Evolutionary conservation across 2,329 filamentous ascomycete species (phyloP), one percentile per base, ranked within the genome.

Genomic region (Phialophora tarda): DNA sequence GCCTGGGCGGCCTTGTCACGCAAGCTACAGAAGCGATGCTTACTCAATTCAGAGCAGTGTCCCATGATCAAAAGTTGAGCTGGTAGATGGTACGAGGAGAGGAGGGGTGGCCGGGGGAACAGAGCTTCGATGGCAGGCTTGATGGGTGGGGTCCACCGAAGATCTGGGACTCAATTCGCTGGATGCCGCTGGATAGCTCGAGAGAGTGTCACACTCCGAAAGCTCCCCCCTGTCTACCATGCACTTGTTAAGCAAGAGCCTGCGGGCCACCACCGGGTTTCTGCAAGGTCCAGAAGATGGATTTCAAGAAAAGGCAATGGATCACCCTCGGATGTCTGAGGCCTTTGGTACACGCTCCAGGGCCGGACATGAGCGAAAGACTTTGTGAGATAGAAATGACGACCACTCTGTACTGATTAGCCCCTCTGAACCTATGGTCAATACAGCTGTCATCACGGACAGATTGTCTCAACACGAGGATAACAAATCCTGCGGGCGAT

Each of bases 41-140:
- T 70, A 70, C 68, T 65, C 59, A 53, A 64, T 68, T 24, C 24
- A 64, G 65, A 38, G 53, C 41, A 24, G 53, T 64, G 64, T 70
- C 68, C 58, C 65, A 70, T 70, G 68, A 70, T 68, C 68, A 68
- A 4, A 26, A 59, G 53, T 17, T 30, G 54, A 56, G 28, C 44
- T 62, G 34, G 23, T 17, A 8, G 26, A 55, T 30, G 53, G 48
- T 44, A 24, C 30, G 21, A 59, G 30, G 26, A 38, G 38, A 44
- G 55, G 54, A 26, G 28, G 61, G 41, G 26, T 38, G 57, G 61
- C 23, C 41, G 38, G 61, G 38, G 61, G 21, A 53, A 30, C 32
- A 60, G 62, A 65, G 66, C 59, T 63, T 68, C 66, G 59, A 65
- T 59, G 65, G 53, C 54, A 59, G 26, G 21, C 30, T 14, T 32